Conservation (phyloP, 106 monocot genomes). For the Amphibolis antarctica region DNA sequence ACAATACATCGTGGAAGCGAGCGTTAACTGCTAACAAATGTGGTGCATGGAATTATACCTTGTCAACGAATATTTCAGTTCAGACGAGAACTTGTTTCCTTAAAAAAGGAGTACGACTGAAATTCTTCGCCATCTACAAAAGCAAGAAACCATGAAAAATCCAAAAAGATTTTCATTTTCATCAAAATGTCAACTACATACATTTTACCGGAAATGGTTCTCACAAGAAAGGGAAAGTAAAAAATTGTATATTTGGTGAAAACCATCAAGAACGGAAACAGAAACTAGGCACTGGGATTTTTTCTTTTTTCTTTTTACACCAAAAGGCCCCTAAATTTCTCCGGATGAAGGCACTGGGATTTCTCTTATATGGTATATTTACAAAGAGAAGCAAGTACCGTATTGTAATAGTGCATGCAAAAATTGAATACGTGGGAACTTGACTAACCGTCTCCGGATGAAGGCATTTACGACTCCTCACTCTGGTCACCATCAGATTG, state of each 20-base stretch:
- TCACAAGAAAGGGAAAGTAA: not conserved
- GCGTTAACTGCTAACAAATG: no score
- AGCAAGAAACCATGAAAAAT: no score
- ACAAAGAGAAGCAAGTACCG: slow-evolving; percentile 6
- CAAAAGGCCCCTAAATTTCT: no score
- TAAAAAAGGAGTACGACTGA: no score
- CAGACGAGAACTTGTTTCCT: no score
- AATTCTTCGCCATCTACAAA: no score
- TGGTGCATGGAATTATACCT: no score
- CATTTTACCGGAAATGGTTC: not conserved
- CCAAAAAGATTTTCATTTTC: not conserved
- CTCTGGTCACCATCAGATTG: slow-evolving; percentile 16
- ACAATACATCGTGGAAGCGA: no score
- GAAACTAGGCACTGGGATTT: not conserved
- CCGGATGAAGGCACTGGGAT: not conserved
- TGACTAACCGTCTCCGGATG: not conserved
- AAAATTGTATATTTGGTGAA: not conserved
- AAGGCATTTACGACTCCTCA: slow-evolving; percentile 14
- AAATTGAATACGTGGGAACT: not conserved
- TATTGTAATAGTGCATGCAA: slow-evolving; percentile 5
- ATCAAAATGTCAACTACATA: not conserved
- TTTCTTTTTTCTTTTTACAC: no score
- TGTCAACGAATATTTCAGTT: no score
- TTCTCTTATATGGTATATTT: slow-evolving; percentile 9
- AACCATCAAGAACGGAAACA: slow-evolving; percentile 1